Percentiles rank a stretch among this genome's conserved stretches.
Evolutionary conservation across 805 yeast species (phyloP).

Genomic region (Hemisphaericaspora nanyangensis): DNA sequence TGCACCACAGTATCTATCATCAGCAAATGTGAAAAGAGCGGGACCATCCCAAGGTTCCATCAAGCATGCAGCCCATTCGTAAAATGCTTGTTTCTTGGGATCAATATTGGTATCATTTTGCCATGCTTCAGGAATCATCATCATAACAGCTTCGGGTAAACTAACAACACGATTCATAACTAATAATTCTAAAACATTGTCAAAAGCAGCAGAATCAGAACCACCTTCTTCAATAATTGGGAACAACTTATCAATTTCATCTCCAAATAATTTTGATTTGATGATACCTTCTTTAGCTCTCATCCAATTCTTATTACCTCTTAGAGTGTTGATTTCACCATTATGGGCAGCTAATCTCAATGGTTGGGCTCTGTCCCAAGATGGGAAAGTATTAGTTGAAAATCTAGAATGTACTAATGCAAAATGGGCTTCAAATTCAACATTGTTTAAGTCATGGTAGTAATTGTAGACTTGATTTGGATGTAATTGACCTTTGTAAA

Average conservation of each 20-base stretch:
- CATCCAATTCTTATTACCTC: conserved; percentile 99
- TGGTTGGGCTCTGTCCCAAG: conserved; percentile 99
- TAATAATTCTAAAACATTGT: conserved; percentile 87
- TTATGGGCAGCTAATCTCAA: conserved; percentile 96
- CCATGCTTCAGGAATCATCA: conserved; percentile 97
- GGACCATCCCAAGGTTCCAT: conserved; percentile 99
- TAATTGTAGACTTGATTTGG: conserved; percentile 95
- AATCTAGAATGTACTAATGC: conserved; percentile 96
- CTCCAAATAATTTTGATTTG: conserved; percentile 84
- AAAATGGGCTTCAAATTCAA: conserved; percentile 91
- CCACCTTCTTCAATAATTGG: conserved; percentile 99
- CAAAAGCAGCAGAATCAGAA: conserved; percentile 96
- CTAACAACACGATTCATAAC: conserved; percentile 89
- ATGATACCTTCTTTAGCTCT: conserved; percentile 97
- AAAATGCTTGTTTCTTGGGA: conserved; percentile 87
- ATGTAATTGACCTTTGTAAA: conserved; percentile 95
- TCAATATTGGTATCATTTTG: conserved; percentile 86
- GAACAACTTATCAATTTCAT: conserved; percentile 82
- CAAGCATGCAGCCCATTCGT: conserved; percentile 98
- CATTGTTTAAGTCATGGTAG: conserved; percentile 88
- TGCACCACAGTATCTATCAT: conserved; percentile 98
- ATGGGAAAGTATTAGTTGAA: conserved; percentile 97
- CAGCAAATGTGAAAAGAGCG: conserved; percentile 93
- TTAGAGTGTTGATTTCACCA: conserved; percentile 95
- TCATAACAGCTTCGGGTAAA: conserved; percentile 95